Percentiles rank a stretch among this genome's conserved stretches.
Conservation (phyloP, 2,329 filamentous ascomycete species). For the Aspergillus flavus region DNA sequence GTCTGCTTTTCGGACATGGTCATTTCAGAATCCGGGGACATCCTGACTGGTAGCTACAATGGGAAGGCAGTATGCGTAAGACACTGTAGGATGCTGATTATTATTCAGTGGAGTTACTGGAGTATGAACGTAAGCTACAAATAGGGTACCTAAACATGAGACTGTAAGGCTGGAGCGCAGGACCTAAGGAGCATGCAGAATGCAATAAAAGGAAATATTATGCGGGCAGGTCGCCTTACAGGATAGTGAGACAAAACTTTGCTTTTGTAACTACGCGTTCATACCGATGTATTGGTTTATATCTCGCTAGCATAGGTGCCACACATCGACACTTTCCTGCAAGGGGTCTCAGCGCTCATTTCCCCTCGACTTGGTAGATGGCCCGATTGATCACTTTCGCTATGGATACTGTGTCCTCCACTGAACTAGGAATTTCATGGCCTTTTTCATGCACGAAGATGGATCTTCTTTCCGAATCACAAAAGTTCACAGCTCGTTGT, state of each 20-base stretch:
- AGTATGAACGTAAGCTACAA: not conserved
- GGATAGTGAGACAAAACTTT: not conserved
- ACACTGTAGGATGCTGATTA: not conserved
- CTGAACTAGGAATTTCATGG: slow-evolving; percentile 16
- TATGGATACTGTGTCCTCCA: not conserved
- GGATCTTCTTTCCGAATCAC: slow-evolving; percentile 11
- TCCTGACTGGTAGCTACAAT: not conserved
- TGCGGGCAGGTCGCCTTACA: not conserved
- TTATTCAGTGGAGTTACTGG: not conserved
- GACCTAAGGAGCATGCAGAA: not conserved
- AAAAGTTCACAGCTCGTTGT: slow-evolving; percentile 4
- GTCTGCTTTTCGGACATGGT: not conserved
- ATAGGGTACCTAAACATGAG: not conserved
- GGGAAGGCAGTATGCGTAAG: not conserved
- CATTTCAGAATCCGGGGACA: not conserved
- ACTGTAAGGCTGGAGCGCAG: not conserved
- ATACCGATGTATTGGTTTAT: not conserved
- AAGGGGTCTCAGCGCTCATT: not conserved
- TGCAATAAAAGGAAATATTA: not conserved
- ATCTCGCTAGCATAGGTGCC: not conserved
- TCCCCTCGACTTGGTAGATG: not conserved
- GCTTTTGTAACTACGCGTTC: not conserved
- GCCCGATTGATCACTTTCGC: slow-evolving; percentile 4
- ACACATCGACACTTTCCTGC: not conserved
- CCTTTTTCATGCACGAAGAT: slow-evolving; percentile 17